A percentile compares a stretch with the other conserved stretches of the same genome.
Evolutionary conservation across 2,329 filamentous ascomycete species (phyloP).

Genomic region (Aspergillus sp.): DNA sequence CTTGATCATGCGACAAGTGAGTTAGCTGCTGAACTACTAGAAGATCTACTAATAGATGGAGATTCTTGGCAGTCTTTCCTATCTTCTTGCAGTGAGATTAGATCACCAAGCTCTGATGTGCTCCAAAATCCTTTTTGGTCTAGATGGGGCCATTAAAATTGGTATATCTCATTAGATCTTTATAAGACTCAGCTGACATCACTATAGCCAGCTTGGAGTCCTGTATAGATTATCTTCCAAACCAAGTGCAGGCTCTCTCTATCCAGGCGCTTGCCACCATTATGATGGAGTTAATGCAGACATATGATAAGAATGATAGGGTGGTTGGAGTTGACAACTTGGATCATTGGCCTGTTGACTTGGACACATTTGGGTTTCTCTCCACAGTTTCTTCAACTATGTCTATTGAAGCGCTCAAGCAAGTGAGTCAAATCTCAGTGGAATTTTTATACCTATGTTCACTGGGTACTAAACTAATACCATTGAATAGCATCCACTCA

Average conservation of each 20-base stretch:
- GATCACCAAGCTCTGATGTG: slow-evolving; percentile 18
- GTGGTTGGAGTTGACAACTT: slow-evolving; percentile 25
- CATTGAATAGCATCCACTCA: too few species aligned
- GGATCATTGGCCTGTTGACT: slow-evolving; percentile 21
- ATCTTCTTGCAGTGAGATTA: slow-evolving; percentile 10
- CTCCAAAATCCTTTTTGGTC: slow-evolving; percentile 20
- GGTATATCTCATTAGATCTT: slow-evolving; percentile 6
- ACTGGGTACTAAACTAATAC: too few species aligned
- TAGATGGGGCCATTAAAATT: slow-evolving; percentile 20
- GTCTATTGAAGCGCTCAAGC: slow-evolving; percentile 17
- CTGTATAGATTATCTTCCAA: slow-evolving; percentile 5
- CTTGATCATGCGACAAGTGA: too few species aligned
- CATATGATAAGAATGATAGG: slow-evolving; percentile 27
- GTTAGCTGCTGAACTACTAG: too few species aligned
- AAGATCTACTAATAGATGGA: slow-evolving; percentile 1
- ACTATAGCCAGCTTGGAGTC: slow-evolving; percentile 12
- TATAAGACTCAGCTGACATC: slow-evolving; percentile 4
- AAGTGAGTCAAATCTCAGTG: slow-evolving; percentile 13
- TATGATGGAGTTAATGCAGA: slow-evolving; percentile 28
- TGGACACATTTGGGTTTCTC: slow-evolving; percentile 24
- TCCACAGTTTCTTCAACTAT: slow-evolving; percentile 19
- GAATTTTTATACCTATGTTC: too few species aligned
- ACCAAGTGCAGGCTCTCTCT: slow-evolving; percentile 8
- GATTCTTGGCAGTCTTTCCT: slow-evolving; percentile 15
- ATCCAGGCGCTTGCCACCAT: slow-evolving; percentile 14